Conservation (phyloP, 306 rosid species). For the Prunus salicina region DNA sequence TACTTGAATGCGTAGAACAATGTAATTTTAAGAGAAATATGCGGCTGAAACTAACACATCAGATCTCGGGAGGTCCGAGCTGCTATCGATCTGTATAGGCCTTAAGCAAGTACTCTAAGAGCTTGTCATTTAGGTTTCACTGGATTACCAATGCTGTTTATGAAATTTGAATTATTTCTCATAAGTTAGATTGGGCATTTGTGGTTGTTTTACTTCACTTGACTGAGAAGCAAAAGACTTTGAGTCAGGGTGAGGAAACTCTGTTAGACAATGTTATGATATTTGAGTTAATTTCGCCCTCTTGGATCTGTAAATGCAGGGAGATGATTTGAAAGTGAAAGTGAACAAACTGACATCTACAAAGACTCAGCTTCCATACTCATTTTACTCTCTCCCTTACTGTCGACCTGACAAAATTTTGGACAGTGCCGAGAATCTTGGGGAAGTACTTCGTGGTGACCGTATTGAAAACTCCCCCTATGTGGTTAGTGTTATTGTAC, state of each 20-base stretch:
- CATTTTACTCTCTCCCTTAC: constrained; percentile 83
- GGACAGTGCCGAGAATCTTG: constrained; percentile 95
- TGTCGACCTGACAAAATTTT: constrained; percentile 55
- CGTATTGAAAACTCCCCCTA: constrained; percentile 93
- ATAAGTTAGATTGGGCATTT: not conserved
- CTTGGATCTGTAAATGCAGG: constrained; percentile 52
- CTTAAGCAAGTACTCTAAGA: not conserved
- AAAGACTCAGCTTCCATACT: constrained; percentile 98
- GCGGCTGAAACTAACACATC: not conserved
- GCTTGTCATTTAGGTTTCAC: not conserved
- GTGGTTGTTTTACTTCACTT: not conserved
- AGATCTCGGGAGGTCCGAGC: not conserved
- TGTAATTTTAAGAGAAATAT: not conserved
- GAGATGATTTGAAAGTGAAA: constrained; percentile 82
- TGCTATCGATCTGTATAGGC: not conserved
- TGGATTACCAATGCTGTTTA: not conserved
- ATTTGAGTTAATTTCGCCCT: not conserved
- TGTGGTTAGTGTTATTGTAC: constrained; percentile 53
- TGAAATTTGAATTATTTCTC: not conserved
- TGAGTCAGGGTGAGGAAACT: not conserved
- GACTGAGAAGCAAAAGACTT: not conserved
- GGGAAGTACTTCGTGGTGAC: constrained; percentile 99
- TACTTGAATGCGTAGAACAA: not conserved
- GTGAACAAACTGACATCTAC: constrained; percentile 89
- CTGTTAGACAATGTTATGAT: not conserved